Base-by-base conservation (phyloP, 768 basidiomycete genomes). In the Mycena pura region DNA sequence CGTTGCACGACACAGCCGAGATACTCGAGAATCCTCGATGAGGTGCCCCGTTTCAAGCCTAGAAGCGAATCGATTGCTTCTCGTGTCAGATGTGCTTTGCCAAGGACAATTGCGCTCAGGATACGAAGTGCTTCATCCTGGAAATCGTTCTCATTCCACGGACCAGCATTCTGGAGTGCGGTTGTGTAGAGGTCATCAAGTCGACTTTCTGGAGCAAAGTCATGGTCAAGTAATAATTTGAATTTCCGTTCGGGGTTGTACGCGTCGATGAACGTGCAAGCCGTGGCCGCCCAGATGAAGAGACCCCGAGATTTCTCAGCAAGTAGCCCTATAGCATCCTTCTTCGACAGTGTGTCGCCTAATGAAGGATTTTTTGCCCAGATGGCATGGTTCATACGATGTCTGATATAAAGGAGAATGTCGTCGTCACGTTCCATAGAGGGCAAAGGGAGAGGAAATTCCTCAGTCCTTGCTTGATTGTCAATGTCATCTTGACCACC, bases 271-370 rank as follows among this genome's bases (percentile, higher is more conserved):
- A 67, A 70, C 17, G 50, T 56, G 31, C 38, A 44, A 3, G 70
- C 70, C 2, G 63, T 70, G 5, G 67, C 48, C 19, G 67, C 67
- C 70, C 70, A 71, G 15, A 70, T 67, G 51, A 71, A 70, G 5
- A 71, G 53, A 8, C 69, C 69, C 17, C 44, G 44, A 13, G 69
- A 52, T 2, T 19, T 46, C 6, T 7, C 22, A 3, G 54, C 47
- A 15, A 71, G 47, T 14, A 21, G 49, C 3, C 29, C 19, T 11
- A 68, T 65, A 11, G 29, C 45, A 9, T 47, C 27, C 10, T 47
- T 40, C 10, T 60, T 68, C 5, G 69, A 68, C 69, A 68, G 68
- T 19, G 14, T 8, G 21, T 9, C 5, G 2, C 15, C 22, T 19
- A 50, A 14, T 19, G 6, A 10, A 11, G 22, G 13, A 39, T 39